These are phyloP conservation scores for Ceriops zippeliana DNA, from an alignment of 345 rosid genomes.

Conservation along the genomic window DNA sequence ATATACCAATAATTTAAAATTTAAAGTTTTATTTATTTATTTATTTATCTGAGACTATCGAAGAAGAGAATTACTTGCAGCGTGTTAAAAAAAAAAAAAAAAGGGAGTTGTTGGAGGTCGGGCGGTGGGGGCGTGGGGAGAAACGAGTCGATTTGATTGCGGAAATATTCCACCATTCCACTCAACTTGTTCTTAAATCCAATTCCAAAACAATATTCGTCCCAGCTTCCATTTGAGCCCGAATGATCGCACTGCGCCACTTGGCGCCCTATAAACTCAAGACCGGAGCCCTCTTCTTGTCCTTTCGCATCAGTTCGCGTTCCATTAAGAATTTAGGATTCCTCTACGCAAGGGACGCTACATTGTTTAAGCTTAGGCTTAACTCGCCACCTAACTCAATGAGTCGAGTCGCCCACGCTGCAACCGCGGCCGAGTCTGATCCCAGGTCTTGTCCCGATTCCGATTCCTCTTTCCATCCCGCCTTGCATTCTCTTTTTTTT, in stretches of 20 bases:
- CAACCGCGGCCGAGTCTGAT: slow-evolving; percentile 12
- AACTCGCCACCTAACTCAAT: slow-evolving; percentile 21
- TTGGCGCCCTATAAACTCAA: neutral
- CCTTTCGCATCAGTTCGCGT: neutral
- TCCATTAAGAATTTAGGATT: neutral
- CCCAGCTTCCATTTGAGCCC: too few relatives aligned
- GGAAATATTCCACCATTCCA: too few relatives aligned
- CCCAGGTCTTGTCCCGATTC: slow-evolving; percentile 17
- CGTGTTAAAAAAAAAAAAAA: too few relatives aligned
- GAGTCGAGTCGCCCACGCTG: slow-evolving; percentile 12
- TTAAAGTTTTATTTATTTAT: too few relatives aligned
- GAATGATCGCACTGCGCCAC: slow-evolving; percentile 12
- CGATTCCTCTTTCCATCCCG: neutral
- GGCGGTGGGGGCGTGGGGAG: too few relatives aligned
- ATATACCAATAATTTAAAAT: too few relatives aligned
- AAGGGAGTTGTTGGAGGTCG: too few relatives aligned
- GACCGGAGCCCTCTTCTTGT: neutral
- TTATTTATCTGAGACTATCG: too few relatives aligned
- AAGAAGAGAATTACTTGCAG: too few relatives aligned
- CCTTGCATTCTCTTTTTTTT: neutral
- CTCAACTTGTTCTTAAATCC: too few relatives aligned
- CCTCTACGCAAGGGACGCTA: slow-evolving; percentile 1
- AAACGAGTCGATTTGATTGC: too few relatives aligned
- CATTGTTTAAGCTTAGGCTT: neutral
- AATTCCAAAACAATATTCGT: too few relatives aligned